Evolutionary conservation across 805 yeast genomes (phyloP), one percentile per base, ranked within the genome.

Genomic region (Pichia ethanolica): DNA sequence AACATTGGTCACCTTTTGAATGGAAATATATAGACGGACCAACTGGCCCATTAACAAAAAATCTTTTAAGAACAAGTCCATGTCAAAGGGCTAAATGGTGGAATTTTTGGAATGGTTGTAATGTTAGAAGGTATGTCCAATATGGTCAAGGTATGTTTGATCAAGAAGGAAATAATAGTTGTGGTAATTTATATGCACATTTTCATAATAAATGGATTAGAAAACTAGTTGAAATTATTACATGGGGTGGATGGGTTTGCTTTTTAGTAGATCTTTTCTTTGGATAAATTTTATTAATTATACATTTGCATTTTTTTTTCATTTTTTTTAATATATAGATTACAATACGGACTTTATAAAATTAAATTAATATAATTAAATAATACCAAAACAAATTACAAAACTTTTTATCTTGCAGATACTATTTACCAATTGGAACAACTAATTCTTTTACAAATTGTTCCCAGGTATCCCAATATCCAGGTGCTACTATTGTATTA

Each of bases 1-100:
- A 93, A 63, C 76, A 71, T 51, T 86, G 90, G 82, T 86, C 89
- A 53, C 83, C 93, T 3, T 89, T 87, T 62, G 96, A 93, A 56
- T 86, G 90, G 86, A 79, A 81, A 56, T 88, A 86, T 63, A 89
- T 93, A 45, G 90, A 86, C 59, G 99, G 99, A 0, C 99, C 99
- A 3, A 70, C 77, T 1, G 99, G 99, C 0, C 99, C 99, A 1
- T 65, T 93, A 46, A 71, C 74, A 48, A 91, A 91, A 66, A 84
- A 89, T 60, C 71, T 93, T 48, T 65, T 74, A 44, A 73, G 99
- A 40, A 64, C 69, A 1, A 75, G 79, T 13, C 82, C 93, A 1
- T 91, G 99, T 63, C 95, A 89, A 62, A 69, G 90, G 35, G 73
- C 80, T 53, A 89, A 88, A 63, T 89, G 97, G 97, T 91, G 96